Evolutionary conservation across 371 early-diverging fungal species (phyloP), one percentile per base, ranked within the genome.

Genomic region (Smittium mucronatum): DNA sequence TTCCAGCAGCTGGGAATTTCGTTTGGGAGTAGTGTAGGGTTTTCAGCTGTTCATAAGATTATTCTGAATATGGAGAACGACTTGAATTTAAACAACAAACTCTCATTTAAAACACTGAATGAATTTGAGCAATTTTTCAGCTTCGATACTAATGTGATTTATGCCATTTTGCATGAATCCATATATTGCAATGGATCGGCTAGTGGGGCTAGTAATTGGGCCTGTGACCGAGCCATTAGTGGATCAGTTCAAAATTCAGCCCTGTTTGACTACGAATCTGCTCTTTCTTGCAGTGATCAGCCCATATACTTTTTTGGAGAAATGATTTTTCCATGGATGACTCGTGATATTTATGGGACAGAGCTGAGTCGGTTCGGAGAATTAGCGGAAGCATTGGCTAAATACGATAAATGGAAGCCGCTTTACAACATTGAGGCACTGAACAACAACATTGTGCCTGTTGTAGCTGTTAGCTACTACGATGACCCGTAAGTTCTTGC

Each of bases 251-350:
- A 5, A n/a, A 34, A 31, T 65, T 17, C 26, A n/a, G 36, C n/a
- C 34, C 2, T 2, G 34, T 65, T 65, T 33, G 34, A 65, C 36
- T 31, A 1, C 30, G 5, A n/a, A 2, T 34, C 15, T 21, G 34
- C n/a, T 2, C 36, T 34, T 65, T 36, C 32, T 34, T 11, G 32
- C 34, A n/a, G 8, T 15, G 73, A 73, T 26, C 21, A 30, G 1
- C 28, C 58, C 32, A 33, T 78, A 57, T 67, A 70, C 34, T 71
- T 77, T 58, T 71, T 72, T 57, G 89, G 89, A 29, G 89, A 89
- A 70, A 85, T 81, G 26, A 83, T 89, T 71, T 87, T 86, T 68
- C 87, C 87, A 33, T 88, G 87, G 81, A 89, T 89, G 89, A 78
- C 88, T 67, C 87, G 88, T 36, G 88, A 89, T 69, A 88, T 84